phyloP scores from a whole-genome alignment of 345 rosid species.

The Cardamine chenopodiifolia region DNA sequence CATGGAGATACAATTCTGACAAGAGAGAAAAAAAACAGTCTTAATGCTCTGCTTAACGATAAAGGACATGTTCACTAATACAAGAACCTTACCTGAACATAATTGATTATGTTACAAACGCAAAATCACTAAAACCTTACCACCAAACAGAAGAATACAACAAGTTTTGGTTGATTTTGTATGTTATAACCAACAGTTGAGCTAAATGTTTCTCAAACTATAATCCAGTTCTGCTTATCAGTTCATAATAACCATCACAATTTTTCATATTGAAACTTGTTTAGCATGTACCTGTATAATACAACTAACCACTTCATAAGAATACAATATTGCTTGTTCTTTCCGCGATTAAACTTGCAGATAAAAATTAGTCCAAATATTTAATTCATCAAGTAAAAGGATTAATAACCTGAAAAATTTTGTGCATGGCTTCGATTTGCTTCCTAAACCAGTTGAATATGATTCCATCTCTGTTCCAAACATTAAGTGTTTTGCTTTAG shows the following conservation, averaged over 20 bases:
- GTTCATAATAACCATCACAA: constrained; percentile 5
- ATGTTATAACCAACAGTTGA: constrained; percentile 1
- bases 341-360: background rate
- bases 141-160: constrained; percentile 15
- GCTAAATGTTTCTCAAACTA: constrained; percentile 11
- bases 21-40: background rate
- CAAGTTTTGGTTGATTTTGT: constrained; percentile 21
- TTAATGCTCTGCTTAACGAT: background rate
- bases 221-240: constrained; percentile 13
- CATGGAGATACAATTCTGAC: background rate
- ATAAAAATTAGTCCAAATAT: constrained; percentile 39
- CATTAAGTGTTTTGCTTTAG: constrained; percentile 55
- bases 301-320: constrained; percentile 37
- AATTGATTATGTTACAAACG: constrained; percentile 9
- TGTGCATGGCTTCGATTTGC: constrained; percentile 99
- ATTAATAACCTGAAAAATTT: constrained; percentile 99
- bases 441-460: constrained; percentile 95
- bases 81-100: constrained; percentile 3
- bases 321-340: constrained; percentile 23
- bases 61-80: constrained; percentile 1
- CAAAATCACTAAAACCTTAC: constrained; percentile 16
- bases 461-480: constrained; percentile 90
- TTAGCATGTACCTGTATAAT: constrained; percentile 36
- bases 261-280: background rate
- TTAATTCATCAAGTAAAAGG: constrained; percentile 57